Evolutionary conservation across 306 rosid species (phyloP).

Genomic region (Vicia faba): DNA sequence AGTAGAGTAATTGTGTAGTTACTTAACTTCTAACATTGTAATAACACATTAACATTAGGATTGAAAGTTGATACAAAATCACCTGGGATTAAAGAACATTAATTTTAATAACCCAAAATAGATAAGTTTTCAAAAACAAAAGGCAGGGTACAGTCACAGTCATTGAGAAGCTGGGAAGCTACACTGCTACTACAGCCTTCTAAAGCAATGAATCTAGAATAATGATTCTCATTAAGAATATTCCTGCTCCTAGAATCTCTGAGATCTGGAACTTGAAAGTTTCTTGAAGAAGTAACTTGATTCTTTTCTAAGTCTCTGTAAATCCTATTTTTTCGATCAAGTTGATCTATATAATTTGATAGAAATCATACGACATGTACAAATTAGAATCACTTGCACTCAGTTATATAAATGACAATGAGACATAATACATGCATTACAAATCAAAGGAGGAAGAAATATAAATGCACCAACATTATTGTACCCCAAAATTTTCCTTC

Average conservation of each 20-base stretch:
- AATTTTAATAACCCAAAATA: too few relatives aligned
- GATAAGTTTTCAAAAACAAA: too few relatives aligned
- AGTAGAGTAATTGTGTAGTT: too few relatives aligned
- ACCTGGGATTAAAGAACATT: too few relatives aligned
- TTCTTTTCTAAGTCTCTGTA: conserved; percentile 68
- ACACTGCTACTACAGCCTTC: conserved; percentile 65
- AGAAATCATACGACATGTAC: conserved; percentile 22
- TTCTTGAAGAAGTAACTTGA: conserved; percentile 55
- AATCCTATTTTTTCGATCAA: conserved; percentile 56
- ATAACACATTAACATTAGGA: too few relatives aligned
- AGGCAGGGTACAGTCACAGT: too few relatives aligned
- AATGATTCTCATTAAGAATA: conserved; percentile 52
- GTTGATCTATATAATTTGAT: conserved; percentile 52
- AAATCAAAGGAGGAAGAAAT: not conserved
- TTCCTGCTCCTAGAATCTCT: conserved; percentile 55
- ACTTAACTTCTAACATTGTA: too few relatives aligned
- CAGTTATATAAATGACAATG: conserved; percentile 22
- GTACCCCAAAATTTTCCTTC: too few relatives aligned
- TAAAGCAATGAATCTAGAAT: conserved; percentile 50
- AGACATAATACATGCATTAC: not conserved
- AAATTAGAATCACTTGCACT: conserved; percentile 20
- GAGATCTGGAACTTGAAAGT: conserved; percentile 45
- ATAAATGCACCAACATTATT: not conserved
- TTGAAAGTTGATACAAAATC: too few relatives aligned
- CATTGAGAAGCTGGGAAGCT: too few relatives aligned